phyloP scores from a whole-genome alignment of 2,329 filamentous ascomycete genomes.

The Taxawa tesnikishii region DNA sequence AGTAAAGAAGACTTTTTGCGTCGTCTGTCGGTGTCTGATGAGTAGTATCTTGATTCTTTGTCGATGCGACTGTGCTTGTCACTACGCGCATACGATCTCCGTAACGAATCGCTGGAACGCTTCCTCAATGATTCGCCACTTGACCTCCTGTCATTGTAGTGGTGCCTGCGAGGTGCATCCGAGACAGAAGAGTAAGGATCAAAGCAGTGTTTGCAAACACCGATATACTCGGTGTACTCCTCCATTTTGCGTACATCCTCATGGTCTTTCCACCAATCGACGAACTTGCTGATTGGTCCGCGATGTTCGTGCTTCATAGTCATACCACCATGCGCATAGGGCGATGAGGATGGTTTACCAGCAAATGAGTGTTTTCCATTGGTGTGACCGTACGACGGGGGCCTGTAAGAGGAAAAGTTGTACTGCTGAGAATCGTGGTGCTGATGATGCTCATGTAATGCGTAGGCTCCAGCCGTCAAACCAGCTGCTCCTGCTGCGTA shows the following conservation, averaged over 20 bases:
- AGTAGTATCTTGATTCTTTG: conserved; percentile 47
- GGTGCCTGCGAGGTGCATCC: conserved; percentile 49
- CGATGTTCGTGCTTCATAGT: conserved; percentile 40
- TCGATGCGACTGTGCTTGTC: conserved; percentile 33
- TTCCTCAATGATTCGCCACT: conserved; percentile 26
- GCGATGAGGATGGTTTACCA: not conserved
- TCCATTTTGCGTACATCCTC: conserved; percentile 55
- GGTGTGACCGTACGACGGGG: conserved; percentile 15
- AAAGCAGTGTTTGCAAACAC: conserved; percentile 54
- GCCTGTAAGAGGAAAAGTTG: too few relatives aligned
- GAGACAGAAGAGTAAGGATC: conserved; percentile 43
- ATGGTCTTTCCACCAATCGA: conserved; percentile 50
- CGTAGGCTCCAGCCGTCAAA: conserved; percentile 6
- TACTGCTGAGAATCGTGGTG: conserved; percentile 12
- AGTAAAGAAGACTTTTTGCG: conserved; percentile 30
- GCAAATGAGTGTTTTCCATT: not conserved
- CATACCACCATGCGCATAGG: conserved; percentile 23
- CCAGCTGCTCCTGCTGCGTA: conserved; percentile 8
- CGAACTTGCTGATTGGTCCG: conserved; percentile 42
- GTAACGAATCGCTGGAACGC: conserved; percentile 18
- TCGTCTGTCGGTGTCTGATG: conserved; percentile 38
- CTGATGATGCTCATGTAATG: conserved; percentile 13
- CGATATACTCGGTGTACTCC: conserved; percentile 55
- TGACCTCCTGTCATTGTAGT: conserved; percentile 37
- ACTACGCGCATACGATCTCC: conserved; percentile 10